These are phyloP conservation scores for Cydonia oblonga DNA, from an alignment of 331 rosid species.

Conservation along the genomic window DNA sequence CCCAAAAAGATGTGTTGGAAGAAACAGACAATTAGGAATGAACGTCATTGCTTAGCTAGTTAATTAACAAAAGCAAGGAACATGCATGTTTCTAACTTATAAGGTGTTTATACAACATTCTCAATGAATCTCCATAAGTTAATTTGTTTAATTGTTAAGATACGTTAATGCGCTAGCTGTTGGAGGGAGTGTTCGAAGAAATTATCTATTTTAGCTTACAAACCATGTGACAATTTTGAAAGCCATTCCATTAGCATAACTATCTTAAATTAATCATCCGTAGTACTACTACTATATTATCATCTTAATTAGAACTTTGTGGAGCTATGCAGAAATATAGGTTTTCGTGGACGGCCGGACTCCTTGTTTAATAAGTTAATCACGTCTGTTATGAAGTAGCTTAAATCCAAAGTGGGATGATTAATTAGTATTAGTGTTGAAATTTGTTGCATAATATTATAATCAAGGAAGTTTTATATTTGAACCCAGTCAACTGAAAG, in stretches of 20 bases:
- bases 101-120: neutral
- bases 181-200: neutral
- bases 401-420: neutral
- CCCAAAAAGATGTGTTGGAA: neutral
- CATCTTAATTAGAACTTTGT: neutral
- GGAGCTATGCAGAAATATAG: neutral
- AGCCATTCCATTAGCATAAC: neutral
- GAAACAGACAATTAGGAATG: neutral
- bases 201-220: neutral
- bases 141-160: neutral
- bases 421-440: neutral
- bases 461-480: no score
- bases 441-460: neutral
- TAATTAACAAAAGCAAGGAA: neutral
- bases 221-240: slow-evolving; percentile 1
- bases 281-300: neutral
- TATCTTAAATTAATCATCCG: neutral
- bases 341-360: no score
- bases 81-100: neutral
- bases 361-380: neutral
- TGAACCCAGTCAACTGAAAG: no score
- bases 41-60: slow-evolving; percentile 12
- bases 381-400: neutral
- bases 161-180: neutral
- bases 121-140: neutral